phyloP scores from a whole-genome alignment of 306 rosid genomes.

The Corylus americana region DNA sequence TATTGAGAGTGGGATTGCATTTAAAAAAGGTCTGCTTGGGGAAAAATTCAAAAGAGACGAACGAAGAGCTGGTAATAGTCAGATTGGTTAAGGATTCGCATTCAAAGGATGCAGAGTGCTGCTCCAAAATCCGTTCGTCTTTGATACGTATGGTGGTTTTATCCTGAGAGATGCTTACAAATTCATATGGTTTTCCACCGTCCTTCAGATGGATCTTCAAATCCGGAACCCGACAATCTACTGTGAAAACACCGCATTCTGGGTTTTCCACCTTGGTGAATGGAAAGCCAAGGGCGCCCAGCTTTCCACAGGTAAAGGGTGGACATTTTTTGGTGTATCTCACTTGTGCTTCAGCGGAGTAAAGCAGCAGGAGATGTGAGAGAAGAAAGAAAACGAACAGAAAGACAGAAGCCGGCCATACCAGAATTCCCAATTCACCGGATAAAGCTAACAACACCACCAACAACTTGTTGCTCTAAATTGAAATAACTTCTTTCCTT shows the following conservation, averaged over 20 bases:
- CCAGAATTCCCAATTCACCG: not conserved
- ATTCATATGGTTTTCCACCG: not conserved
- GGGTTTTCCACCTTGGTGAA: not conserved
- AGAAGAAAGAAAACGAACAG: not conserved
- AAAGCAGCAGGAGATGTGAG: not conserved
- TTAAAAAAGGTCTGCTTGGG: no score
- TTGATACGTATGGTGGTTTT: not conserved
- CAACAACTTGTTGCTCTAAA: not conserved
- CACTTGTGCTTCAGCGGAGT: not conserved
- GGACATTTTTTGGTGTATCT: no score
- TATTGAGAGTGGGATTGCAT: no score
- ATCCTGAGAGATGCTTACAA: no score
- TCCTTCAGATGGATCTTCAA: no score
- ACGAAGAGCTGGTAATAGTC: no score
- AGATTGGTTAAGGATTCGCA: not conserved
- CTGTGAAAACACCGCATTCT: not conserved
- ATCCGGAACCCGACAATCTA: not conserved
- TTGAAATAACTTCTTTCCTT: no score
- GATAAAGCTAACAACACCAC: not conserved
- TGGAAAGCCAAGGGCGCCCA: not conserved
- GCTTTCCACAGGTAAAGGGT: not conserved
- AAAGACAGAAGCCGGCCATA: not conserved
- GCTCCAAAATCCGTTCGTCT: no score
- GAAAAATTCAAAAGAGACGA: no score
- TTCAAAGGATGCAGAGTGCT: no score